Evolutionary conservation across 179 eudicot genomes (phyloP).

Genomic region (Beta lomatogona): DNA sequence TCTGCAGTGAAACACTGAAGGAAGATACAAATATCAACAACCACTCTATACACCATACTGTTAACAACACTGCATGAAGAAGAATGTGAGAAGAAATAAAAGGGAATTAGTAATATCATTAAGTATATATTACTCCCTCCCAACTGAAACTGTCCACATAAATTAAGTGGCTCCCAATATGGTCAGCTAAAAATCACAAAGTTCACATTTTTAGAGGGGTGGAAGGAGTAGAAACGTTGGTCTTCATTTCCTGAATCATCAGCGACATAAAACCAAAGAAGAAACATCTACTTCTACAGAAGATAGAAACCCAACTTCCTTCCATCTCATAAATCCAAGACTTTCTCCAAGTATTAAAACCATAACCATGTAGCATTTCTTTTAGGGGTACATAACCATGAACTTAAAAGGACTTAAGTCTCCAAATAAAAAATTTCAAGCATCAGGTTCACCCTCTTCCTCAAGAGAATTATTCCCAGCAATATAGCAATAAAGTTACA

Average conservation of each 20-base stretch:
- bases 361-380: too few species aligned
- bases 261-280: not conserved
- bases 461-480: not conserved
- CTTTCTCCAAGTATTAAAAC: too few species aligned
- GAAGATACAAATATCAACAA: not conserved
- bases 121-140: not conserved
- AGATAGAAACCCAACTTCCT: not conserved
- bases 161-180: not conserved
- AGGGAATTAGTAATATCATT: not conserved
- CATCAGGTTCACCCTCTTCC: not conserved
- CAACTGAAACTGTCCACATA: not conserved
- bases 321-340: not conserved
- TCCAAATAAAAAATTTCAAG: not conserved
- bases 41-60: not conserved
- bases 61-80: not conserved
- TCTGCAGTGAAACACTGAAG: not conserved
- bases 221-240: not conserved
- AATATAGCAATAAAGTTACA: not conserved
- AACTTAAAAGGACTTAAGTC: too few species aligned
- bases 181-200: not conserved
- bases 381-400: not conserved
- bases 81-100: not conserved
- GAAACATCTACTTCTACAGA: not conserved
- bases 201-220: not conserved
- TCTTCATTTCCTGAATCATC: not conserved